phyloP scores from a whole-genome alignment of 1,139 yeast species.

The Pichia sp. region DNA sequence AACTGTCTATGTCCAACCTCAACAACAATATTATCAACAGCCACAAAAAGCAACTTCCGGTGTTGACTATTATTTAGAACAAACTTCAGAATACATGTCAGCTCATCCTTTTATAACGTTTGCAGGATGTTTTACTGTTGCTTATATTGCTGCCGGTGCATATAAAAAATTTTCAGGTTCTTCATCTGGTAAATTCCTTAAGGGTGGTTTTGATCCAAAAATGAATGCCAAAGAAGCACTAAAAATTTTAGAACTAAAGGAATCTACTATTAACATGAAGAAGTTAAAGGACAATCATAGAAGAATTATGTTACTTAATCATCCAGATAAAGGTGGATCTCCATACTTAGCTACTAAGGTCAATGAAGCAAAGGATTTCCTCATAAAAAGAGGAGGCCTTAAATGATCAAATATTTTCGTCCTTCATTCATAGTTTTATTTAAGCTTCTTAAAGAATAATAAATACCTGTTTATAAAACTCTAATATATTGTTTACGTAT shows the following conservation, averaged over 20 bases:
- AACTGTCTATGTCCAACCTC: conserved; percentile 17
- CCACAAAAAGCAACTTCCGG: conserved; percentile 40
- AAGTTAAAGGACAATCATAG: conserved; percentile 90
- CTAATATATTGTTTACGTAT: too few species aligned
- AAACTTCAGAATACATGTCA: conserved; percentile 55
- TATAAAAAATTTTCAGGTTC: conserved; percentile 70
- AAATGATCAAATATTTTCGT: conserved; percentile 15
- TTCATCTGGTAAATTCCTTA: conserved; percentile 60
- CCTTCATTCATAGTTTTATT: background rate
- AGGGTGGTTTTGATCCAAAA: conserved; percentile 86
- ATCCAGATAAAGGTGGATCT: conserved; percentile 97
- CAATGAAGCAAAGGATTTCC: conserved; percentile 92
- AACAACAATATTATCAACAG: conserved; percentile 24
- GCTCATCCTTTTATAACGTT: conserved; percentile 75
- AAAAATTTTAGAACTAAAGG: conserved; percentile 78
- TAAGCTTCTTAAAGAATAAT: too few species aligned
- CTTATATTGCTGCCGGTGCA: conserved; percentile 62
- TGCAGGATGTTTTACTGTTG: conserved; percentile 59
- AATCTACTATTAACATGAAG: conserved; percentile 65
- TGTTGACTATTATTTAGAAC: conserved; percentile 63
- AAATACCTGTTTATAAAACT: too few species aligned
- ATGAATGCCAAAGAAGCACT: conserved; percentile 91
- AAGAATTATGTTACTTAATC: conserved; percentile 87
- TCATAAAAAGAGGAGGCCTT: conserved; percentile 66
- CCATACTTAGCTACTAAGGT: conserved; percentile 94